Base-by-base conservation (phyloP, 2,329 filamentous ascomycete genomes). In the Aquanectria penicillioides region DNA sequence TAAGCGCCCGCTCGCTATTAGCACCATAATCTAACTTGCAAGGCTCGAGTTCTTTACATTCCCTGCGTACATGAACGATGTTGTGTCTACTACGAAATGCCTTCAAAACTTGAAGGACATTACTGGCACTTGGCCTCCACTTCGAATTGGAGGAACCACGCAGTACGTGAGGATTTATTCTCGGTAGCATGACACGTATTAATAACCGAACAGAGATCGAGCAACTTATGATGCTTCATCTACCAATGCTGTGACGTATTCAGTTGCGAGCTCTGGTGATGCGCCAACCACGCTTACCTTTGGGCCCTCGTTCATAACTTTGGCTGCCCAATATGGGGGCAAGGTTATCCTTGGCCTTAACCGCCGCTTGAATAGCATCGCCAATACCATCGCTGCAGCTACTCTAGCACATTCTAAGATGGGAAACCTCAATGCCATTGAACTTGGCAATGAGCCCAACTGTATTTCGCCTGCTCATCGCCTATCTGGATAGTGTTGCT, bases 111-210 rank as follows among this genome's bases (percentile, higher is more conserved):
- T 84, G 64, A 78, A 80, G 59, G 73, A 78, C 11, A 57, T 85
- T 43, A 81, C 78, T 0, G 83, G 83, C 2, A 74, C 72, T 10
- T 83, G 80, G 79, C 83, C 83, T 7, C 83, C 83, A 0, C 77
- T 86, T 40, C 75, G 84, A 47, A 85, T 86, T 51, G 84, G 84
- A n/a, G 84, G 84, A 2, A 86, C 84, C 0, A 86, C 83, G 1
- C 83, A 86, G 75, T 65, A 51, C n/a, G 59, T 36, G 18, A 3
- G 23, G 9, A 13, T 18, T 23, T 13, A 12, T 31, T 7, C 6
- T 3, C 5, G 12, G n/a, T 6, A 9, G n/a, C 3, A 17, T 25
- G 8, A 20, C 2, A 11, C 1, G 6, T 28, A 22, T 15, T 31
- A 41, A 37, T n/a, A 29, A 8, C 3, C 2, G 2, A 15, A 10